Base-by-base conservation (phyloP, 352 stramenopile genomes). In the Phytophthora boehmeriae region DNA sequence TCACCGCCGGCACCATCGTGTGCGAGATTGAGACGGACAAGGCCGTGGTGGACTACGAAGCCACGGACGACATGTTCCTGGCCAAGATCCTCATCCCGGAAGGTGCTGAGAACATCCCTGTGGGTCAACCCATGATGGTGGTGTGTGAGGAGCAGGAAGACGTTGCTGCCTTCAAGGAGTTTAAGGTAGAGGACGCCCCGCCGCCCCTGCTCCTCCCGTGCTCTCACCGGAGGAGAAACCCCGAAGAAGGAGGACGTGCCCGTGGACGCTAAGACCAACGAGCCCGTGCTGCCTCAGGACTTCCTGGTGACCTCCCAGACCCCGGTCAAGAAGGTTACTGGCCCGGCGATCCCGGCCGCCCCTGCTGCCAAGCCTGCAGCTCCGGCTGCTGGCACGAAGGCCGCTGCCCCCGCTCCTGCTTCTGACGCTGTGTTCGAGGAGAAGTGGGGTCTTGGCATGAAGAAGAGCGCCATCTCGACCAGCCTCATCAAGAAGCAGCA, bases 21-120 rank as follows among this genome's bases (percentile, higher is more conserved):
- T 98, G 93, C 73, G 86, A 98, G 63, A 97, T 99, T 55, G 97
- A 99, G 78, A 99, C 97, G 1, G 97, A 99, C 84, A 99, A 99
- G 85, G 97, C 97, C 11, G 96, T 97, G n/a, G 97, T 99, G 44
- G 97, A 99, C 76, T 99, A 98, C 71, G 97, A 99, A 76, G 90
- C 95, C 9, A 97, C 98, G 71, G 97, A 99, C 73, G 97, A 99
- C 54, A 90, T 92, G 71, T 92, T 97, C 55, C 68, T 99, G 42
- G 96, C 95, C 54, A 98, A 98, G 80, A 99, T 99, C 68, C 83
- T 99, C 44, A 92, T 98, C 27, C 66, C 83, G 2, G 93, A 95
- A 19, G 96, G 95, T 22, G 58, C 87, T 2, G 78, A 96, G 41
- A 96, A 98, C 61, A 89, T 99, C 54, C 58, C 66, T 10, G 88